Evolutionary conservation across 148 eudicot genomes (phyloP), one percentile per base, ranked within the genome.

Genomic region (Rhododendron griersonianum): DNA sequence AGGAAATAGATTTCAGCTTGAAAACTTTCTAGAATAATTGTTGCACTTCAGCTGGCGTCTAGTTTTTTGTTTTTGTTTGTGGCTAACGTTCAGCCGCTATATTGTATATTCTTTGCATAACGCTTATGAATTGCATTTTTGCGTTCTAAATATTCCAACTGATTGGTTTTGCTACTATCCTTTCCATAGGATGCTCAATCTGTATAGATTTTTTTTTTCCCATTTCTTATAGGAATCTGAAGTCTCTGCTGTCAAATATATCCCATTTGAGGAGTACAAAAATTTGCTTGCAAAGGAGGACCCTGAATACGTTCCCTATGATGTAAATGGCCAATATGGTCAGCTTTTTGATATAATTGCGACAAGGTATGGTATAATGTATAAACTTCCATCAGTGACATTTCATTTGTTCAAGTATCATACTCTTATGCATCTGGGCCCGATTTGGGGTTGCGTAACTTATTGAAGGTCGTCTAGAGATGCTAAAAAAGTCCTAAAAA

Each of bases 211-310:
- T 30, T 41, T 10, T 25, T 59, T 14, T 37, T 51, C 81, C 69
- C 2, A 63, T 61, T 89, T 86, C 81, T 87, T 81, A 79, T 86
- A 96, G 99, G 98, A 94, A 86, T 92, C 98, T 65, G 99, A 96
- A 93, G 99, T 96, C 50, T 94, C 99, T 88, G 98, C 95, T 90
- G 98, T 95, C 37, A 96, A 93, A 90, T 96, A 96, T 89, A 88
- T 96, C 67, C 90, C 92, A 33, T 76, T 89, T 57, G 98, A 93
- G 87, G 95, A 94, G 81, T 96, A 96, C 87, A 93, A 86, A 85
- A 89, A 87, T 87, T 87, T 92, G 86, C 92, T 96, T 87, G 89
- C 83, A 7, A 92, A 93, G 81, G 93, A 91, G 90, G 95, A 96
- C 89, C 94, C 98, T 88, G 91, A 86, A 69, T 92, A 88, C 82